Percentiles rank a stretch among this genome's conserved stretches.
Conservation (phyloP, 1,139 yeast species). For the Candida gigantensis region DNA sequence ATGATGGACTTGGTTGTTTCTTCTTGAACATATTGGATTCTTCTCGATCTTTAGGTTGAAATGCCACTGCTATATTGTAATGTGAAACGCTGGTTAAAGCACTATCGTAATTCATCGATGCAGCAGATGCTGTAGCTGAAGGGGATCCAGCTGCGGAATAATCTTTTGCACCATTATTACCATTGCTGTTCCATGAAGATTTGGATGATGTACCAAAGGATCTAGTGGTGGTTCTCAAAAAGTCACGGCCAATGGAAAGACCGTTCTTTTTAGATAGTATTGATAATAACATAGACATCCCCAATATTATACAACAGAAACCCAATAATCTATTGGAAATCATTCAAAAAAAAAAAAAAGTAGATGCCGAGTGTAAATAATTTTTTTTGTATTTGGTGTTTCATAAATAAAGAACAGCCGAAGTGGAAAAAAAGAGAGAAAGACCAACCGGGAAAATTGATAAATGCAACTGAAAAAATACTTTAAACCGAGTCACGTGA, state of each 20-base stretch:
- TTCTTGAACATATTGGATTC: slow-evolving; percentile 44
- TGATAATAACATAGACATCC: slow-evolving; percentile 33
- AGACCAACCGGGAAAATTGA: too few relatives aligned
- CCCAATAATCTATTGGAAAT: slow-evolving; percentile 6
- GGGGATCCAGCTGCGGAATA: slow-evolving; percentile 11
- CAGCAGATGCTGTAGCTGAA: slow-evolving; percentile 13
- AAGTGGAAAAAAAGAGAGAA: too few relatives aligned
- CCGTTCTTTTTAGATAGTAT: slow-evolving; percentile 25
- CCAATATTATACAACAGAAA: slow-evolving; percentile 13
- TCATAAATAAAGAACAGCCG: too few relatives aligned
- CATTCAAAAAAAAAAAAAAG: slow-evolving; percentile 2
- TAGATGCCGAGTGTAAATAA: background rate
- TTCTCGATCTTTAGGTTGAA: slow-evolving; percentile 68
- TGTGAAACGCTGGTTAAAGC: slow-evolving; percentile 29
- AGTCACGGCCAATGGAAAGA: slow-evolving; percentile 6
- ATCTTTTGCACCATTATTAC: slow-evolving; percentile 1
- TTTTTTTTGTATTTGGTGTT: too few relatives aligned
- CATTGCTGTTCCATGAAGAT: slow-evolving; percentile 2
- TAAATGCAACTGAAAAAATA: too few relatives aligned
- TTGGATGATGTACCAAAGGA: slow-evolving; percentile 7
- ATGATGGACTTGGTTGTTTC: slow-evolving; percentile 28
- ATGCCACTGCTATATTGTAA: slow-evolving; percentile 67
- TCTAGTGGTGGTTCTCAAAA: slow-evolving; percentile 2
- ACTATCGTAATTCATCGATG: slow-evolving; percentile 17
- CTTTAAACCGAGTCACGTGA: too few relatives aligned